phyloP scores from a whole-genome alignment of 2,329 filamentous ascomycete genomes.

The Ophiostoma ulmi region DNA sequence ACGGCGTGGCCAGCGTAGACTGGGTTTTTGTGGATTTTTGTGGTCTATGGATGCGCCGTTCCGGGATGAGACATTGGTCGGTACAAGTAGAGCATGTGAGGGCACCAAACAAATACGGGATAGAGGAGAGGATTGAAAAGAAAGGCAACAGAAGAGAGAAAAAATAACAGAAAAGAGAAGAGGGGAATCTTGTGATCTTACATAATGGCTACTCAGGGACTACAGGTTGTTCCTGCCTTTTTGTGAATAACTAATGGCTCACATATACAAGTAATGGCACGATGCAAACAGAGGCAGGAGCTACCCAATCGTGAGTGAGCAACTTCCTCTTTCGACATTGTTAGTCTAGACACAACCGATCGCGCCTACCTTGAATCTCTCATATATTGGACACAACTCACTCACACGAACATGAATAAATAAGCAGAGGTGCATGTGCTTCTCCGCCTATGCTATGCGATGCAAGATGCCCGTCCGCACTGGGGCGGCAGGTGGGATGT shows the following conservation, averaged over 20 bases:
- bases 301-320: neutral
- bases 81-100: neutral
- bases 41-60: slow-evolving; percentile 19
- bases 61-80: slow-evolving; percentile 17
- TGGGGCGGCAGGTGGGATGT: slow-evolving; percentile 1
- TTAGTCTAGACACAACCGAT: neutral
- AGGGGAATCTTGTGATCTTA: neutral
- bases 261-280: neutral
- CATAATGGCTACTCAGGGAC: neutral
- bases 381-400: neutral
- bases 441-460: slow-evolving; percentile 17
- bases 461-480: slow-evolving; percentile 17
- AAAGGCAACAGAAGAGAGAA: neutral
- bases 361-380: neutral
- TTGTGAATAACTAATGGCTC: neutral
- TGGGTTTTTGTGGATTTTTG: slow-evolving; percentile 22
- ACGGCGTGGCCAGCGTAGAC: slow-evolving; percentile 21
- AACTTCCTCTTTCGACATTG: neutral
- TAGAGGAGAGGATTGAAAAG: neutral
- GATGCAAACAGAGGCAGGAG: neutral
- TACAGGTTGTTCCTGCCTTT: slow-evolving; percentile 16
- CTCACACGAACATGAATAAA: neutral
- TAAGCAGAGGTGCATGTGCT: slow-evolving; percentile 12
- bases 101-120: neutral
- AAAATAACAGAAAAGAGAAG: neutral